Conservation (phyloP, 83 land plant species). For the Picea engelmannii region DNA sequence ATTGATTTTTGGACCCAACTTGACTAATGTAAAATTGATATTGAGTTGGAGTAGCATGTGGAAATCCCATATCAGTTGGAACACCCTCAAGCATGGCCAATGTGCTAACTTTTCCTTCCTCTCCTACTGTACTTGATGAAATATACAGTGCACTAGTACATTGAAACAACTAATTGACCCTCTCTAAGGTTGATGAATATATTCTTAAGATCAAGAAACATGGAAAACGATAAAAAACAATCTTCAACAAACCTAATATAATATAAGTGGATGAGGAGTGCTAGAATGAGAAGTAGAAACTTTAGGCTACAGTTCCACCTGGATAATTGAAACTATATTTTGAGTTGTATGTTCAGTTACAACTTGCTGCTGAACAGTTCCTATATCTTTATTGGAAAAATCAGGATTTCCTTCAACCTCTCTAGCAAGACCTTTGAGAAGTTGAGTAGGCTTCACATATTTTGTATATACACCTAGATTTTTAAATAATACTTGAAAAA, state of each 20-base stretch:
- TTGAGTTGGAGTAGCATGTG: conserved; percentile 51
- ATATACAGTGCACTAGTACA: conserved; percentile 29
- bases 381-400: conserved; percentile 86
- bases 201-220: neutral
- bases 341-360: conserved; percentile 44
- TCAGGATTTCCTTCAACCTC: conserved; percentile 88
- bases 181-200: no score
- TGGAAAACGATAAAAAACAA: neutral
- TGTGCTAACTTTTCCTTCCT: conserved; percentile 66
- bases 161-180: conserved; percentile 19
- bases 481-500: no score
- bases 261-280: conserved; percentile 11
- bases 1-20: conserved; percentile 29
- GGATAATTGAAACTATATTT: conserved; percentile 34
- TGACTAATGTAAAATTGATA: conserved; percentile 61
- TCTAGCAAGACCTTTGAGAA: no score
- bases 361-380: conserved; percentile 39
- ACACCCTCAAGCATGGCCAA: conserved; percentile 48
- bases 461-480: no score
- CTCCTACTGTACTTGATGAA: conserved; percentile 22
- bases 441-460: no score
- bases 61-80: conserved; percentile 55
- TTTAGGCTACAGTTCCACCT: conserved; percentile 52
- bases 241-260: conserved; percentile 46
- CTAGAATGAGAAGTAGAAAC: conserved; percentile 20